These are phyloP conservation scores for Fusarium sp. DNA, from an alignment of 2,329 filamentous ascomycete species.

Conservation along the genomic window DNA sequence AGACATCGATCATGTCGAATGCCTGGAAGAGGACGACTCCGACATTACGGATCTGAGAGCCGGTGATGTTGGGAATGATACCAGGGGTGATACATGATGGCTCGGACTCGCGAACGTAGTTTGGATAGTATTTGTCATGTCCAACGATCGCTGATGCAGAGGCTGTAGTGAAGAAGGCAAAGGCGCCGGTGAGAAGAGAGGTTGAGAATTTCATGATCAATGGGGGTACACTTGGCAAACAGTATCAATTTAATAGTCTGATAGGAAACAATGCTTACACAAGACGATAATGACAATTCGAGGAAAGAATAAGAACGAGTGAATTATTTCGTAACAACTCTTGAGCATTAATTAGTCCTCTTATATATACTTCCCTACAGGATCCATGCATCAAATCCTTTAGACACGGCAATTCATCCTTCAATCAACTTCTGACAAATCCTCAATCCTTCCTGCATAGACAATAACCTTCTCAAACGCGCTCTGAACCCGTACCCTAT, in stretches of 20 bases:
- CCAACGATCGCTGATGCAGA: constrained; percentile 16
- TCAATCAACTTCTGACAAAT: constrained; percentile 7
- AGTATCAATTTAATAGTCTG: background rate
- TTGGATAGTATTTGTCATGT: background rate
- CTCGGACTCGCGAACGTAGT: constrained; percentile 1
- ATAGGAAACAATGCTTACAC: background rate
- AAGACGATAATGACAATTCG: background rate
- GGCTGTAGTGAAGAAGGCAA: constrained; percentile 13
- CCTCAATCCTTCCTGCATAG: background rate
- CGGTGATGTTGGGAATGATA: constrained; percentile 35
- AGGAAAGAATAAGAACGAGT: background rate
- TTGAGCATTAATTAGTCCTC: background rate
- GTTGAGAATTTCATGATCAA: constrained; percentile 38
- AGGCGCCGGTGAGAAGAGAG: constrained; percentile 13
- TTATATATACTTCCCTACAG: background rate
- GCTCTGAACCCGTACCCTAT: constrained; percentile 3
- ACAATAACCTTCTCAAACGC: constrained; percentile 34
- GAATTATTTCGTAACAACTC: no score
- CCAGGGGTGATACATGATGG: constrained; percentile 39
- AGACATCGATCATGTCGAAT: constrained; percentile 59
- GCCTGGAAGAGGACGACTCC: constrained; percentile 58
- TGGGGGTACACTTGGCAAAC: background rate
- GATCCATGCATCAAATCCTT: background rate
- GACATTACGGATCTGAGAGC: constrained; percentile 47
- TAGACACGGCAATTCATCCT: background rate